These are phyloP conservation scores for Albatrellus ellisii DNA, from an alignment of 768 basidiomycete species.

Conservation along the genomic window DNA sequence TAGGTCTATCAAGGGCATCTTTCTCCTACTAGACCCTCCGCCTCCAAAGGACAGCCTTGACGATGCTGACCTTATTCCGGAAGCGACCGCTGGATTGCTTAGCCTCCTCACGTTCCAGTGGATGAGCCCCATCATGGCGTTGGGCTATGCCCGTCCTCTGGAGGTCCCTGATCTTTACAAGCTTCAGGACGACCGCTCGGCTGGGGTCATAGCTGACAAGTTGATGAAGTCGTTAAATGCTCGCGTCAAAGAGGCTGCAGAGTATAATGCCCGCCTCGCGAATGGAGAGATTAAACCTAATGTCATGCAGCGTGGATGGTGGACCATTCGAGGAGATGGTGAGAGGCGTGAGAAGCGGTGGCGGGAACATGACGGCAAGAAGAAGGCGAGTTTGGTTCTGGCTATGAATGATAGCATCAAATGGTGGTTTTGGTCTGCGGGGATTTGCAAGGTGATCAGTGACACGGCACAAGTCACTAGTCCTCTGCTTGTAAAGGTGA, in stretches of 20 bases:
- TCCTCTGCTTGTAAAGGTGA: constrained; percentile 70
- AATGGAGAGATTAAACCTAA: constrained; percentile 51
- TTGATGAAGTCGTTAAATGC: constrained; percentile 55
- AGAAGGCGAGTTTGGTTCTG: constrained; percentile 44
- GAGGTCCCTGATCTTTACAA: constrained; percentile 75
- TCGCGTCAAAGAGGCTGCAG: constrained; percentile 39
- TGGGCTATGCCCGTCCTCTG: constrained; percentile 73
- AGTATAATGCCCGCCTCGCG: constrained; percentile 59
- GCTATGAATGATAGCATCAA: constrained; percentile 70
- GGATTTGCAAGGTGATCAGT: constrained; percentile 41
- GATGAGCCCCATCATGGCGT: constrained; percentile 55
- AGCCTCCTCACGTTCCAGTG: constrained; percentile 56
- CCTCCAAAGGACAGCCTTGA: constrained; percentile 40
- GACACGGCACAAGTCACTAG: constrained; percentile 64
- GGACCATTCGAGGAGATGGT: constrained; percentile 42
- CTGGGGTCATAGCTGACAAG: constrained; percentile 44
- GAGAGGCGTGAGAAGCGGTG: constrained; percentile 46
- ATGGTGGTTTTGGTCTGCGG: constrained; percentile 70
- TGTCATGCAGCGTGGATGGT: constrained; percentile 35
- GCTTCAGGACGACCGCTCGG: constrained; percentile 48
- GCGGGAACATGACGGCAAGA: constrained; percentile 50
- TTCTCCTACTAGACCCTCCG: constrained; percentile 18
- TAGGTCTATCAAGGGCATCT: constrained; percentile 10
- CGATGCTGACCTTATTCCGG: constrained; percentile 50
- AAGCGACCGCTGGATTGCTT: constrained; percentile 47